phyloP scores from a whole-genome alignment of 108 stramenopile species.

The Craspedostauros australis region DNA sequence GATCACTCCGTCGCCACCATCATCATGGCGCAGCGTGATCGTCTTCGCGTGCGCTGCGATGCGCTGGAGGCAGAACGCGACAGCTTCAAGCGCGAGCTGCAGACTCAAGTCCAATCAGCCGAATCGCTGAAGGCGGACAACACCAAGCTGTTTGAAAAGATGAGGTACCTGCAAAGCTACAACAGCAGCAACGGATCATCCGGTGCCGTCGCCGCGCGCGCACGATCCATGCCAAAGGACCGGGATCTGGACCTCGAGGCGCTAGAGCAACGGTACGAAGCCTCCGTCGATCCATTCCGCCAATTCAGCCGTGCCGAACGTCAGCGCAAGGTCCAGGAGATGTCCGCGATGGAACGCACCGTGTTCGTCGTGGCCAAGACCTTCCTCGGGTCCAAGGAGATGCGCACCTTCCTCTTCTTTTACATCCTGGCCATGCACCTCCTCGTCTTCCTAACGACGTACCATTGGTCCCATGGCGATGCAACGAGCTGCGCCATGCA shows the following conservation, averaged over 20 bases:
- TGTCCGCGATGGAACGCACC: conserved; percentile 82
- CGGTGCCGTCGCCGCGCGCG: conserved; percentile 3
- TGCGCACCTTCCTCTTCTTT: conserved; percentile 79
- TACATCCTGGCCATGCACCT: conserved; percentile 75
- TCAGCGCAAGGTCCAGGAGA: conserved; percentile 81
- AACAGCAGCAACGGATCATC: conserved; percentile 20
- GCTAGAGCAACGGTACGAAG: conserved; percentile 84
- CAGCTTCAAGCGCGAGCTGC: conserved; percentile 82
- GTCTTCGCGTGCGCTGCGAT: conserved; percentile 68
- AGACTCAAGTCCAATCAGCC: conserved; percentile 61
- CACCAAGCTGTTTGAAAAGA: conserved; percentile 86
- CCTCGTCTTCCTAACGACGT: conserved; percentile 82
- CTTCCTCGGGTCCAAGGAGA: conserved; percentile 74
- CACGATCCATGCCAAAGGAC: conserved; percentile 37
- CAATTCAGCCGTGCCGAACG: conserved; percentile 80
- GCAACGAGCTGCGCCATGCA: conserved; percentile 4
- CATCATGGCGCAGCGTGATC: conserved; percentile 85
- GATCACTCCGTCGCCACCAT: conserved; percentile 88
- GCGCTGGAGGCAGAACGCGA: conserved; percentile 81
- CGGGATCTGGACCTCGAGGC: conserved; percentile 83
- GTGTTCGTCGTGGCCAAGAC: conserved; percentile 81
- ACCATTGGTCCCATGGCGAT: conserved; percentile 73
- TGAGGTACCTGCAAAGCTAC: conserved; percentile 78
- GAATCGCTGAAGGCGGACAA: conserved; percentile 82
- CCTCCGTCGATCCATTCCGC: conserved; percentile 83